Evolutionary conservation across 768 basidiomycete genomes (phyloP).

Genomic region (Steccherinum ochraceum): DNA sequence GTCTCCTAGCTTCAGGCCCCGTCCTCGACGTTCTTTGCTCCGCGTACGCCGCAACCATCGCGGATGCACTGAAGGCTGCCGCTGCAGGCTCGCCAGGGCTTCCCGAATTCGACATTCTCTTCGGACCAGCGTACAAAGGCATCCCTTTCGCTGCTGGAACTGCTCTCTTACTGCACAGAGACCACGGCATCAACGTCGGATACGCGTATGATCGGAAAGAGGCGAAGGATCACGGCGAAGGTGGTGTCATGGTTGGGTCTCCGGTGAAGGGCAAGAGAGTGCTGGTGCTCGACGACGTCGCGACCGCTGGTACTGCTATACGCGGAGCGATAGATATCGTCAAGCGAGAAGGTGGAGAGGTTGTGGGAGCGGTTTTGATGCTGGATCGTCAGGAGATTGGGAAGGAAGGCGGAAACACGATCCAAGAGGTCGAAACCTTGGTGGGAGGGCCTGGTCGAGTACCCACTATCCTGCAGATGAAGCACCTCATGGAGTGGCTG

Average conservation of each 20-base stretch:
- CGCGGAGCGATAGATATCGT: conserved; percentile 78
- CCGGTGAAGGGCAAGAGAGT: conserved; percentile 76
- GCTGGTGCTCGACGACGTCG: conserved; percentile 92
- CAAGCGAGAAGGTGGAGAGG: conserved; percentile 58
- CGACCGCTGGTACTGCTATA: conserved; percentile 89
- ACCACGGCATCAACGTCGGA: conserved; percentile 60
- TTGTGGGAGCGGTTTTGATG: conserved; percentile 84
- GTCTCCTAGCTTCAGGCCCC: conserved; percentile 76
- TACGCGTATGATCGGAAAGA: conserved; percentile 96
- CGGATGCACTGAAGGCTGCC: conserved; percentile 37
- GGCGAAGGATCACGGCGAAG: conserved; percentile 93
- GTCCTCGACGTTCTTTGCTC: conserved; percentile 71
- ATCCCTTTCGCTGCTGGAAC: conserved; percentile 90
- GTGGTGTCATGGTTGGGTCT: conserved; percentile 85
- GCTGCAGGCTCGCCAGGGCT: conserved; percentile 20
- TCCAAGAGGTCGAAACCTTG: conserved; percentile 73
- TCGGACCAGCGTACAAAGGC: conserved; percentile 97
- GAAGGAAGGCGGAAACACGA: conserved; percentile 64
- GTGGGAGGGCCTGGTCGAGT: conserved; percentile 68
- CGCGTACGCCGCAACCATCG: conserved; percentile 81
- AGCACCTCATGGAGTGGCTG: conserved; percentile 81
- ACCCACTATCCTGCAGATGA: conserved; percentile 75
- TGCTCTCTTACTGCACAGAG: conserved; percentile 63
- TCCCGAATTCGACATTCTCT: conserved; percentile 71
- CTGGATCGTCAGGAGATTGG: conserved; percentile 87